Evolutionary conservation across 2,329 filamentous ascomycete species (phyloP).

Genomic region (Teratosphaeria pseudoeucalypti): DNA sequence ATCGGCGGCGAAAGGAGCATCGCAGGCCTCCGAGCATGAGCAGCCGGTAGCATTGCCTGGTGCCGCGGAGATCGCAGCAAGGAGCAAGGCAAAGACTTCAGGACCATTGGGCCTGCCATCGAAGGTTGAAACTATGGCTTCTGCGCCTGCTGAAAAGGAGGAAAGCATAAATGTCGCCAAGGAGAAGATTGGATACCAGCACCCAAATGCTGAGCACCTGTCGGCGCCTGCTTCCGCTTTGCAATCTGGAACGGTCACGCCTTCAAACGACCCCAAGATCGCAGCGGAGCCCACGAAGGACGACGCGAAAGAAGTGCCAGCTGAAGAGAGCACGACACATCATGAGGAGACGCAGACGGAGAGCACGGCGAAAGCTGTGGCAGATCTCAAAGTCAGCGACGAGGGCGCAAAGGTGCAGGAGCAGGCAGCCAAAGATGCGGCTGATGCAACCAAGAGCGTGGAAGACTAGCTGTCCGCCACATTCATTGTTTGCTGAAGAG

Average conservation of each 20-base stretch:
- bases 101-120: conserved; percentile 4
- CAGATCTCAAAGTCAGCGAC: conserved; percentile 3
- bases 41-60: conserved; percentile 16
- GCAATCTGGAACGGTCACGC: conserved; percentile 25
- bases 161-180: conserved; percentile 14
- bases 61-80: conserved; percentile 23
- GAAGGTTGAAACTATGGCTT: conserved; percentile 19
- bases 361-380: conserved; percentile 3
- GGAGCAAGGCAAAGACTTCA: conserved; percentile 1
- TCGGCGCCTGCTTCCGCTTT: conserved; percentile 17
- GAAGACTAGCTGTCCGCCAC: conserved; percentile 20
- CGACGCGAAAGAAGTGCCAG: background rate
- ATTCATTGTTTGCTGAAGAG: background rate
- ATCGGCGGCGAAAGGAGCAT: background rate
- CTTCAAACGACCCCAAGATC: conserved; percentile 5
- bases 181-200: conserved; percentile 4
- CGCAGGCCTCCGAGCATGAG: conserved; percentile 9
- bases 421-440: conserved; percentile 17
- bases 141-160: conserved; percentile 17
- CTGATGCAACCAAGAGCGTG: conserved; percentile 27
- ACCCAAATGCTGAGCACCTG: conserved; percentile 11
- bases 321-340: background rate
- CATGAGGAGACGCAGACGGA: background rate
- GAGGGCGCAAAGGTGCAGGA: conserved; percentile 16
- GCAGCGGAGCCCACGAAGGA: background rate